Evolutionary conservation across 306 rosid species (phyloP), one percentile per base, ranked within the genome.

Genomic region (Gynostemma pentaphyllum): DNA sequence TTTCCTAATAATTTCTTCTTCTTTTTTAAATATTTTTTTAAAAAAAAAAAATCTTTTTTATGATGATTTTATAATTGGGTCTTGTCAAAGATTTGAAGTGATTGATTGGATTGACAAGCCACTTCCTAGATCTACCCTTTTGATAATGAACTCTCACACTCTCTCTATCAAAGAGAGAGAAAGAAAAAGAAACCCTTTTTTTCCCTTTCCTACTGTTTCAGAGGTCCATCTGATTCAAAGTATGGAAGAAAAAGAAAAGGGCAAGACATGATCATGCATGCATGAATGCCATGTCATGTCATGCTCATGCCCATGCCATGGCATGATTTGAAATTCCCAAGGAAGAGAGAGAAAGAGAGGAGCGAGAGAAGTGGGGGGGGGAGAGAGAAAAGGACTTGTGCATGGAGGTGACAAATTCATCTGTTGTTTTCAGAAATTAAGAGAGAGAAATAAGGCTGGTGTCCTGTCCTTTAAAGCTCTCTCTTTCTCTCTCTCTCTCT

Each of bases 331-430:
- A 3, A 1, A 34, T 56, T 56, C 45, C 45, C 63, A 0, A 56
- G n/a, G 63, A 26, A 18, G 21, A 51, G 24, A 32, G 16, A 13
- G 50, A 18, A 5, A 11, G 44, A 39, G 44, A 39, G 44, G 1
- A 7, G 37, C 37, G 44, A 14, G 44, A 39, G 44, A 39, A 8
- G 44, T 39, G 81, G 52, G 36, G 11, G 49, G 62, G 75, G 24
- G 62, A 76, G 80, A 70, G 55, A 49, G 97, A 90, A 87, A 90
- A 83, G 83, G 97, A 90, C 94, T 72, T 85, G 83, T 90, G 97
- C 95, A 87, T 87, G 95, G 82, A 83, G 75, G 88, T 78, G 83
- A 87, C 66, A 77, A 88, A 81, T 75, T 83, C 94, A 90, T 45
- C 65, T 37, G 97, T 87, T 78, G 85, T 80, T 90, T 81, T 90